Evolutionary conservation across 2,329 filamentous ascomycete species (phyloP).

Genomic region (Venturia pyrina): DNA sequence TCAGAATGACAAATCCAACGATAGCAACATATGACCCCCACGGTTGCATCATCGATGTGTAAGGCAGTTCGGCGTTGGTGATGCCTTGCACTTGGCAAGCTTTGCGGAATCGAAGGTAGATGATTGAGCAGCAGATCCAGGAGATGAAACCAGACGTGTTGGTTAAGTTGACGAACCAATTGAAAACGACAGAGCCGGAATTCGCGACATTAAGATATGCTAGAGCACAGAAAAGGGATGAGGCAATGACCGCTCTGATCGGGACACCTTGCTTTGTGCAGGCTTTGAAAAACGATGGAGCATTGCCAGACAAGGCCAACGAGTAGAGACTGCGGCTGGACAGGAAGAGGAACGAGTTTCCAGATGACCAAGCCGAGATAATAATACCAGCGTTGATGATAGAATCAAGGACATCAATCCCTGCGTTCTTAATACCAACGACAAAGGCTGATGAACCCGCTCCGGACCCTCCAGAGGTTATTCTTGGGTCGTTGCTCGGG

Average conservation of each 20-base stretch:
- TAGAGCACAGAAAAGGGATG: conserved; percentile 52
- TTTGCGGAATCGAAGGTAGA: conserved; percentile 38
- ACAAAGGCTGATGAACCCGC: conserved; percentile 44
- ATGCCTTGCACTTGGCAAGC: conserved; percentile 37
- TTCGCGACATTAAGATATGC: conserved; percentile 47
- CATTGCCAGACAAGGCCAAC: conserved; percentile 53
- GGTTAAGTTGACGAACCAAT: conserved; percentile 38
- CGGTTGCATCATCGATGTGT: conserved; percentile 59
- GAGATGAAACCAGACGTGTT: conserved; percentile 32
- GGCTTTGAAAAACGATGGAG: conserved; percentile 49
- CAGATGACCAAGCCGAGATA: conserved; percentile 51
- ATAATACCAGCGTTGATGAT: conserved; percentile 61
- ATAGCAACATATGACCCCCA: conserved; percentile 59
- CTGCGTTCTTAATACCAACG: conserved; percentile 38
- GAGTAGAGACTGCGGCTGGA: conserved; percentile 43
- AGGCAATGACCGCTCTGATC: conserved; percentile 52
- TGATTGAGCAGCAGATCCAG: conserved; percentile 40
- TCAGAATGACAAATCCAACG: conserved; percentile 60
- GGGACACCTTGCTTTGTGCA: conserved; percentile 60
- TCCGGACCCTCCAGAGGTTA: conserved; percentile 44
- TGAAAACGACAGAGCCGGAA: conserved; percentile 32
- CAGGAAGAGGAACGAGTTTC: conserved; percentile 45
- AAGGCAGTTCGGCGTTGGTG: conserved; percentile 33
- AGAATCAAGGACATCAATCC: conserved; percentile 48
- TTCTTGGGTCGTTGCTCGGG: conserved; percentile 40